Percentiles rank a stretch among this genome's conserved stretches.
Conservation (phyloP, 2,329 filamentous ascomycete species). For the Cyphellophora attinorum region DNA sequence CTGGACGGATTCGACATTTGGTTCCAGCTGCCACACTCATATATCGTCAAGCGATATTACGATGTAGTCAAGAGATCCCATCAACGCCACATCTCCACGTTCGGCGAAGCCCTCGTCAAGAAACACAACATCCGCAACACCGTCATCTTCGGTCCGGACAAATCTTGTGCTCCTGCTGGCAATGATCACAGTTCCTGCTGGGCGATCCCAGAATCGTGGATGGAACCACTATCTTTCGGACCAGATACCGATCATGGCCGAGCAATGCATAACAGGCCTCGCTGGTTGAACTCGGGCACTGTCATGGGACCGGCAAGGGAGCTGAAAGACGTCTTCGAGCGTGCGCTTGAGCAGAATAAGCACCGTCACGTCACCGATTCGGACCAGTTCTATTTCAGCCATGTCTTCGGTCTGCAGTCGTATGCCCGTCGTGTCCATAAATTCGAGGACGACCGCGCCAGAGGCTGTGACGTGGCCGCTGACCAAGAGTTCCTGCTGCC, state of each 20-base stretch:
- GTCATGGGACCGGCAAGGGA: constrained; percentile 43
- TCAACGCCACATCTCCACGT: constrained; percentile 38
- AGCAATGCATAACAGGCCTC: constrained; percentile 28
- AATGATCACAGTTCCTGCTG: constrained; percentile 40
- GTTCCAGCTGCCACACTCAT: constrained; percentile 55
- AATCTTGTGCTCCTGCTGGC: constrained; percentile 37
- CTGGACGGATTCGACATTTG: constrained; percentile 56
- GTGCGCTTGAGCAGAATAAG: constrained; percentile 20
- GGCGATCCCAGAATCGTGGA: constrained; percentile 41
- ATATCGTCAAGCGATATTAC: constrained; percentile 55
- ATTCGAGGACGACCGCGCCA: background rate
- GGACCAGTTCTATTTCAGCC: constrained; percentile 39
- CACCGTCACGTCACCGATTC: constrained; percentile 21
- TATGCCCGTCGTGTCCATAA: constrained; percentile 26
- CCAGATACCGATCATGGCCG: constrained; percentile 26
- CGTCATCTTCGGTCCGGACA: constrained; percentile 47
- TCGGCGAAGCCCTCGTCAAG: constrained; percentile 30
- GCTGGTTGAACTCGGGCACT: constrained; percentile 39
- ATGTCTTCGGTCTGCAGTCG: constrained; percentile 46
- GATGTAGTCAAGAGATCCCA: constrained; percentile 45
- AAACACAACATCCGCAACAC: constrained; percentile 27
- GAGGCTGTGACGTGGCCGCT: background rate
- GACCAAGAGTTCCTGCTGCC: background rate
- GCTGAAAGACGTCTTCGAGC: constrained; percentile 10
- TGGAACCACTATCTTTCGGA: constrained; percentile 41